Conservation (phyloP, 768 basidiomycete species). For the Mycena venus region DNA sequence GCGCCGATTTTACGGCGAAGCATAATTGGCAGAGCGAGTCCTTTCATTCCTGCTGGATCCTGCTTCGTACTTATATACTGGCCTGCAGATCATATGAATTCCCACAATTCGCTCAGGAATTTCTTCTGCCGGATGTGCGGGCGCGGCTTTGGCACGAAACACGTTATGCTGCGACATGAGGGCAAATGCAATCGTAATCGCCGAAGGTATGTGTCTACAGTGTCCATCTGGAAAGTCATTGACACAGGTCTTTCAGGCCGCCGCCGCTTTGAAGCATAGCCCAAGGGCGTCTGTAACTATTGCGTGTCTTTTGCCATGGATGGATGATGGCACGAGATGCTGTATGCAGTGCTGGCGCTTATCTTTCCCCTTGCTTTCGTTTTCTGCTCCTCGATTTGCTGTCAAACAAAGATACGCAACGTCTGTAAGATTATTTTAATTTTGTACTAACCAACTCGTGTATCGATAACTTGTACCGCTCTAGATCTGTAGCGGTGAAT, state of each 20-base stretch:
- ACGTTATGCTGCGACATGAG: not conserved
- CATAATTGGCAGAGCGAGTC: constrained; percentile 16
- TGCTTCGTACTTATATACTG: not conserved
- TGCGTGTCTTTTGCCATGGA: not conserved
- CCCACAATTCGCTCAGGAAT: constrained; percentile 1
- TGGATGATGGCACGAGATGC: not conserved
- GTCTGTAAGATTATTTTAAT: too few relatives aligned
- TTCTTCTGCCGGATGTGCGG: constrained; percentile 8
- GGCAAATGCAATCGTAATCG: not conserved
- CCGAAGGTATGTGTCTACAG: not conserved
- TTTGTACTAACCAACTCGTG: not conserved
- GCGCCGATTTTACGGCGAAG: constrained; percentile 15
- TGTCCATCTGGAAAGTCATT: not conserved
- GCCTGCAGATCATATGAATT: constrained; percentile 9
- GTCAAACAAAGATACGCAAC: not conserved
- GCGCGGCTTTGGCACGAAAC: not conserved
- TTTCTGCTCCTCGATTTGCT: not conserved
- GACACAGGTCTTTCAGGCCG: not conserved
- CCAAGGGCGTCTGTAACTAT: not conserved
- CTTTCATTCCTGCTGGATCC: not conserved
- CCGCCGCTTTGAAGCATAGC: not conserved
- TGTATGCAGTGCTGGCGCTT: not conserved
- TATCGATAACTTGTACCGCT: not conserved
- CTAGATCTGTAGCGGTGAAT: not conserved
- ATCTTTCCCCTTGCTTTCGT: not conserved